Evolutionary conservation across 805 yeast genomes (phyloP), one percentile per base, ranked within the genome.

Genomic region (Pichia heedii): DNA sequence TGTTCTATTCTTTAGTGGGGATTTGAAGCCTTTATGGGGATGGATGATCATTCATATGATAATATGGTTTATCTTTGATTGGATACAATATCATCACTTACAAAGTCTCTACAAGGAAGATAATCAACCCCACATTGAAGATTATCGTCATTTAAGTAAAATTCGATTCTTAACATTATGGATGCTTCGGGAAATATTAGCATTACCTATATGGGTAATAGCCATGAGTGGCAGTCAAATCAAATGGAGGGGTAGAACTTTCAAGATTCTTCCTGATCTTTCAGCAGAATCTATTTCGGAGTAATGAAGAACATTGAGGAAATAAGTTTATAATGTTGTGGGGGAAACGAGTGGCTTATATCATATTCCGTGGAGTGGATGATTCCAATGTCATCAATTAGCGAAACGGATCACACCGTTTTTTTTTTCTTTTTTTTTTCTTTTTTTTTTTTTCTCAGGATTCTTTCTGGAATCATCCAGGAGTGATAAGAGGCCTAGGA

Each of bases 181-280:
- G 96, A 30, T 73, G 0, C 57, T 76, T 30, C 68, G 96, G 41
- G 96, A 87, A 57, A 3, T 70, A 0, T 61, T 85, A 42, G 96
- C 96, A 1, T 63, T 87, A 19, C 95, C 95, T 0, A 76, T 87
- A 20, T 87, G 96, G 96, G 46, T 81, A 2, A 67, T 66, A 24
- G 95, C 96, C 1, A 80, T 87, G 81, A 50, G 69, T 26, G 96
- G 96, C 0, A 79, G 81, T 12, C 71, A 74, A 38, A 79, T 80
- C 33, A 85, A 86, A 60, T 81, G 88, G 88, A 68, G 96, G 47
- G 84, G 86, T 32, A 70, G 76, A 50, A 85, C 87, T 2, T 87
- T 86, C 58, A 67, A 66, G 48, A 86, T 87, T 50, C 75, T 77
- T 42, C 67, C 77, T 5, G 95, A 87, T 56, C 66, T 84, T 37